Percentiles rank a stretch among this genome's conserved stretches.
phyloP scores from a whole-genome alignment of 2,329 filamentous ascomycete genomes.

The Septoria linicola region DNA sequence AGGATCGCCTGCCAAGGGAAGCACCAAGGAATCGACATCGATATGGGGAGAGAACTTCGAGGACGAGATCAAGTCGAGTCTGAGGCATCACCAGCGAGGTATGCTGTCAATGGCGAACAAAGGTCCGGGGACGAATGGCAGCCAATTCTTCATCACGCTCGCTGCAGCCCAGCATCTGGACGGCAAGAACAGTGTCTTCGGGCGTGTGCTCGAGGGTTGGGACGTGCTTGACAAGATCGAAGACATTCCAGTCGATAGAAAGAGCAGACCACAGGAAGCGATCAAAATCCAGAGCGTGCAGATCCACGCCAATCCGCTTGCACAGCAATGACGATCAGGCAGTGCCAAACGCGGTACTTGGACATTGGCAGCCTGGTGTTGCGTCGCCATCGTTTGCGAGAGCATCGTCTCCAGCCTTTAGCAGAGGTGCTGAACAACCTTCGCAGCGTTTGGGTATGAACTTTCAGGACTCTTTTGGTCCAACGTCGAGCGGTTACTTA shows the following conservation, averaged over 20 bases:
- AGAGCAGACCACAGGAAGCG: slow-evolving; percentile 68
- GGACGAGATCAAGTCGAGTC: slow-evolving; percentile 71
- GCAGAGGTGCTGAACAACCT: too few species aligned
- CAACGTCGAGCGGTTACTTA: too few species aligned
- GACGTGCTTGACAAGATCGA: slow-evolving; percentile 70
- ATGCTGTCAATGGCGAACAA: slow-evolving; percentile 95
- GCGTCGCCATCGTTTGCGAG: too few species aligned
- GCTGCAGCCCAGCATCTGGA: slow-evolving; percentile 77
- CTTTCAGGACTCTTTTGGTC: too few species aligned
- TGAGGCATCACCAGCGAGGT: slow-evolving; percentile 90
- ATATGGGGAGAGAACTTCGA: slow-evolving; percentile 73
- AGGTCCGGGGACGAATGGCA: slow-evolving; percentile 89
- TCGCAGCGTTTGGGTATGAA: too few species aligned
- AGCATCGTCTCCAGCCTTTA: too few species aligned
- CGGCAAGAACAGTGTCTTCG: slow-evolving; percentile 81
- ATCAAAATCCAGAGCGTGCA: slow-evolving; percentile 67
- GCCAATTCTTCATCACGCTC: slow-evolving; percentile 80
- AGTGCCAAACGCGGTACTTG: background rate
- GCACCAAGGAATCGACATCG: slow-evolving; percentile 53
- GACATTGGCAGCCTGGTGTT: background rate
- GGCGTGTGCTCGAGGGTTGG: slow-evolving; percentile 61
- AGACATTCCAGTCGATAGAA: slow-evolving; percentile 71
- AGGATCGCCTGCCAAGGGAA: slow-evolving; percentile 55
- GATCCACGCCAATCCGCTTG: slow-evolving; percentile 77
- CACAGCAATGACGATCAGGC: slow-evolving; percentile 43